Evolutionary conservation across 208 protist genomes (phyloP).

Genomic region (Vickermania spadyakhi): DNA sequence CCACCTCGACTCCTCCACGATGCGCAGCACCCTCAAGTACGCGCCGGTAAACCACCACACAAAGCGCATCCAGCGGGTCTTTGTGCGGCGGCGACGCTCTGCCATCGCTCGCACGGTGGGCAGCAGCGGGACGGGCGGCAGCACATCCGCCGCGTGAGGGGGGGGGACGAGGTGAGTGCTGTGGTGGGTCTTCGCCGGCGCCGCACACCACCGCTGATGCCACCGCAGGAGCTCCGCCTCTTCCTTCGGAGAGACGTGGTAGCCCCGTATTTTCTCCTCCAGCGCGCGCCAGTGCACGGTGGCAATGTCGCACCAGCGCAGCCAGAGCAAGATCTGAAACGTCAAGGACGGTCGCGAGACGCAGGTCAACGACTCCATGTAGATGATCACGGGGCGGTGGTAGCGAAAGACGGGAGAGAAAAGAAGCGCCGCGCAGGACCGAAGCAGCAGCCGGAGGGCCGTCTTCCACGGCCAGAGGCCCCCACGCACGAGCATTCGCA

Average conservation of each 20-base stretch:
- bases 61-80: background rate
- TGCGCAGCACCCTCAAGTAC: background rate
- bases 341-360: slow-evolving; percentile 74
- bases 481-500: background rate
- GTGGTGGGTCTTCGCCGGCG: background rate
- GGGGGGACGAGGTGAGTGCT: background rate
- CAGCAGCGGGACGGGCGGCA: background rate
- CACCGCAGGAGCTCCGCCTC: background rate
- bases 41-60: background rate
- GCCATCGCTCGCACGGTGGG: background rate
- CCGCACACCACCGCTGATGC: background rate
- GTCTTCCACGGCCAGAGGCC: too few species aligned
- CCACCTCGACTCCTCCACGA: background rate
- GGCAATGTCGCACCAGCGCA: slow-evolving; percentile 54
- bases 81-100: background rate
- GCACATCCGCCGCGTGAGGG: background rate
- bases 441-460: background rate
- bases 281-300: slow-evolving; percentile 73
- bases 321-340: slow-evolving; percentile 38
- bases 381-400: slow-evolving; percentile 54
- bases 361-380: slow-evolving; percentile 87
- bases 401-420: slow-evolving; percentile 27
- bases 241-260: background rate
- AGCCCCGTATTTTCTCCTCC: slow-evolving; percentile 13
- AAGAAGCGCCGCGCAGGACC: slow-evolving; percentile 8